A percentile compares a stretch with the other conserved stretches of the same genome.
Conservation (phyloP, 2,329 filamentous ascomycete species). For the Ophiostoma piceae region DNA sequence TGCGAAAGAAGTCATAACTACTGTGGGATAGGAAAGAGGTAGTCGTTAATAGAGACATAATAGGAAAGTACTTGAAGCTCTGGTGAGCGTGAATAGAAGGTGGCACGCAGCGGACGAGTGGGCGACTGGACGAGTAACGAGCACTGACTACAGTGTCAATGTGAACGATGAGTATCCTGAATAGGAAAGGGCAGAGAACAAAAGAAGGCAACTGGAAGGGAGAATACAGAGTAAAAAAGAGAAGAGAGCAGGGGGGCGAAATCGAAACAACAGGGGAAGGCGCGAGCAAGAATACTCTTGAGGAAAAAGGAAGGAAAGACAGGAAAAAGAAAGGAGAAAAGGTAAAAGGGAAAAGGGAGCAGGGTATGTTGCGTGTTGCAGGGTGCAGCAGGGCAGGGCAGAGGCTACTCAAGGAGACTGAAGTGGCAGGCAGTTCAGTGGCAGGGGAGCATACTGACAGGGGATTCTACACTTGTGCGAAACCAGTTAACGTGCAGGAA, state of each 20-base stretch:
- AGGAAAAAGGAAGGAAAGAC: neutral
- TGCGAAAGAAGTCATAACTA: no score
- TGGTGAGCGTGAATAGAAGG: neutral
- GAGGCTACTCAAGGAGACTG: neutral
- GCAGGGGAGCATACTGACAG: neutral
- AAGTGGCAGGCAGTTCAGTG: neutral
- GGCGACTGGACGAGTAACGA: neutral
- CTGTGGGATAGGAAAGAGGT: no score
- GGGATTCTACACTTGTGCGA: neutral
- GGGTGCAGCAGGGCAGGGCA: neutral
- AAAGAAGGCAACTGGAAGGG: neutral
- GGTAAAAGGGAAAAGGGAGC: neutral
- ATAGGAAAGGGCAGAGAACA: slow-evolving; percentile 1
- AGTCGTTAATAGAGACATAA: neutral
- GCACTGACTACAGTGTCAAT: no score
- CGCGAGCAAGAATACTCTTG: neutral
- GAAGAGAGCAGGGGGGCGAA: neutral
- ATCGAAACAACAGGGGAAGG: slow-evolving; percentile 10
- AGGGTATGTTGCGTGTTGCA: slow-evolving; percentile 4
- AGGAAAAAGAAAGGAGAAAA: neutral
- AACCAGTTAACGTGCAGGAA: neutral
- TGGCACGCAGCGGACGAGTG: neutral
- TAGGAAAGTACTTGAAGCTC: neutral
- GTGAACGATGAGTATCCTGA: neutral
- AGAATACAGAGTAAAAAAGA: neutral